Evolutionary conservation across 2,329 filamentous ascomycete genomes (phyloP).

Genomic region (Arthroderma uncinatum): DNA sequence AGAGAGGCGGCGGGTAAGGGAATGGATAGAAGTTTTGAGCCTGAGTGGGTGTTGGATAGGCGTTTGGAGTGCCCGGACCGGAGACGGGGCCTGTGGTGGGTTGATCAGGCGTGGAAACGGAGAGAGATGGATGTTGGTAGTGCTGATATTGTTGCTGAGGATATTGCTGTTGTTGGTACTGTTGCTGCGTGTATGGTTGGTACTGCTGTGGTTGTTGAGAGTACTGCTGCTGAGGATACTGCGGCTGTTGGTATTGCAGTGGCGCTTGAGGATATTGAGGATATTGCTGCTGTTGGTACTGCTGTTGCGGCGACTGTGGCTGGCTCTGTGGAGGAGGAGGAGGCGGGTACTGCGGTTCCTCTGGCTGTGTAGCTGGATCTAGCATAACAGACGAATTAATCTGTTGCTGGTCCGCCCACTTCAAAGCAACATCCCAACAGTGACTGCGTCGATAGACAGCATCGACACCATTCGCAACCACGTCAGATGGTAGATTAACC

Average conservation of each 20-base stretch:
- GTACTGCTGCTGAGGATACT: conserved; percentile 4
- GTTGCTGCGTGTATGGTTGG: neutral
- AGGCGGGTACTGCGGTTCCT: neutral
- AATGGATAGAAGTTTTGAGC: neutral
- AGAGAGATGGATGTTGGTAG: neutral
- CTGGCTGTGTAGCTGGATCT: neutral
- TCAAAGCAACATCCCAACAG: conserved; percentile 54
- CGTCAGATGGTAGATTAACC: conserved; percentile 51
- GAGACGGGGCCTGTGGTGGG: neutral
- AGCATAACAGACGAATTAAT: conserved; percentile 26
- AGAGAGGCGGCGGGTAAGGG: conserved; percentile 13
- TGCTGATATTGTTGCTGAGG: conserved; percentile 6
- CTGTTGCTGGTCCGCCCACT: conserved; percentile 43
- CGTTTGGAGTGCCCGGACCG: neutral
- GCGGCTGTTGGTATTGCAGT: neutral
- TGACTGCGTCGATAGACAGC: conserved; percentile 58
- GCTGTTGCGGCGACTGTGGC: neutral
- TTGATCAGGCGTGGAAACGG: neutral
- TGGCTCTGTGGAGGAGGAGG: neutral
- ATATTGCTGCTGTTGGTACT: conserved; percentile 1
- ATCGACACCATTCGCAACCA: conserved; percentile 56
- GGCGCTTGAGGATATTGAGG: neutral
- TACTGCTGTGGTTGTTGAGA: neutral
- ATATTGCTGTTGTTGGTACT: conserved; percentile 3
- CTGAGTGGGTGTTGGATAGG: neutral